Evolutionary conservation across 306 rosid species (phyloP).

Genomic region (Sesbania bispinosa): DNA sequence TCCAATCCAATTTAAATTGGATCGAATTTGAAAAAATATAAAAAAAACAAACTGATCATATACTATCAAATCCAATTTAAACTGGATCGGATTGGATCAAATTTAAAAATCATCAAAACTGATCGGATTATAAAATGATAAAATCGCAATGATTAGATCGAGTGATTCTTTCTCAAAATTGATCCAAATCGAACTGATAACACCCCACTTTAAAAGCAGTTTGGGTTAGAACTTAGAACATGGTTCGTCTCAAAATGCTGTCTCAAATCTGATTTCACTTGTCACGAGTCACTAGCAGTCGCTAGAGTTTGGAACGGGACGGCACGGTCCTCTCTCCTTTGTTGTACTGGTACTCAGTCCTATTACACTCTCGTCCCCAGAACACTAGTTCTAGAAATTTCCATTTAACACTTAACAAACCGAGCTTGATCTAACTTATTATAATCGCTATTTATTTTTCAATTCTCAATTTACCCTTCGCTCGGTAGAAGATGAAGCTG

Average conservation of each 20-base stretch:
- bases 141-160: no score
- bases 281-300: constrained; percentile 9
- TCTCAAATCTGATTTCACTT: constrained; percentile 5
- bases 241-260: neutral
- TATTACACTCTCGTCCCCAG: neutral
- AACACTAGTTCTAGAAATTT: neutral
- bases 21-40: no score
- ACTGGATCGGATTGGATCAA: no score
- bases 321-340: neutral
- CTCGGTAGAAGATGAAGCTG: constrained; percentile 33
- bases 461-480: neutral
- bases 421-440: constrained; percentile 10
- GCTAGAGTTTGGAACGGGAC: neutral
- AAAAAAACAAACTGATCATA: no score
- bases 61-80: no score
- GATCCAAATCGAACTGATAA: no score
- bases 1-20: no score
- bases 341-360: neutral
- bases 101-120: no score
- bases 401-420: neutral
- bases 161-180: no score
- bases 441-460: neutral
- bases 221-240: no score
- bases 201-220: no score
- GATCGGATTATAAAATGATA: no score